Evolutionary conservation across 306 rosid genomes (phyloP).

Genomic region (Vachellia pachyceras): DNA sequence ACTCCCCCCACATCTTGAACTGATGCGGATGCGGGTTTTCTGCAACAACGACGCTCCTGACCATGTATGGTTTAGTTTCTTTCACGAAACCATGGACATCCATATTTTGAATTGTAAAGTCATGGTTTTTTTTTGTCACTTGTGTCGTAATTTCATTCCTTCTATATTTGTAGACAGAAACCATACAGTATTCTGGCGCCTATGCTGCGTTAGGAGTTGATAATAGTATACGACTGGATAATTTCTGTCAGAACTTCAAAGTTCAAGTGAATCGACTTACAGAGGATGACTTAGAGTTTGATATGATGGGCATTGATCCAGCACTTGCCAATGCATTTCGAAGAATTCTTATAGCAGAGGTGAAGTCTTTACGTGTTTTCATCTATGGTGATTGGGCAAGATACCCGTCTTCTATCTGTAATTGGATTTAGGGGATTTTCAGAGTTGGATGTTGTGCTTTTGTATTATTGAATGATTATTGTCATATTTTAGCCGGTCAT

Average conservation of each 20-base stretch:
- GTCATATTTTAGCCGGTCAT: slow-evolving; percentile 21
- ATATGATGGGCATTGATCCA: slow-evolving; percentile 95
- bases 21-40: slow-evolving; percentile 51
- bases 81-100: background rate
- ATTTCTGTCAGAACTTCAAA: slow-evolving; percentile 71
- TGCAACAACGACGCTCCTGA: slow-evolving; percentile 56
- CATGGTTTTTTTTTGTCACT: background rate
- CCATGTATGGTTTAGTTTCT: slow-evolving; percentile 41
- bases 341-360: slow-evolving; percentile 95
- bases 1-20: slow-evolving; percentile 51
- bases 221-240: slow-evolving; percentile 67
- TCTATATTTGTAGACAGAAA: slow-evolving; percentile 75
- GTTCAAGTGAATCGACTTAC: slow-evolving; percentile 69
- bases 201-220: slow-evolving; percentile 73
- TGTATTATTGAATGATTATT: background rate
- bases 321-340: slow-evolving; percentile 93
- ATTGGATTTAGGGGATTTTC: slow-evolving; percentile 2
- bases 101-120: background rate
- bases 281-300: slow-evolving; percentile 78
- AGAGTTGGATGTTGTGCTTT: background rate
- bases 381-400: background rate
- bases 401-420: background rate
- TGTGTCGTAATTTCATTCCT: slow-evolving; percentile 10
- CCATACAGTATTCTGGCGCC: slow-evolving; percentile 84
- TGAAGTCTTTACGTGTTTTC: slow-evolving; percentile 30